Percentiles rank a stretch among this genome's conserved stretches.
phyloP scores from a whole-genome alignment of 495 filamentous ascomycete species.

The Schizothecium vesticola region DNA sequence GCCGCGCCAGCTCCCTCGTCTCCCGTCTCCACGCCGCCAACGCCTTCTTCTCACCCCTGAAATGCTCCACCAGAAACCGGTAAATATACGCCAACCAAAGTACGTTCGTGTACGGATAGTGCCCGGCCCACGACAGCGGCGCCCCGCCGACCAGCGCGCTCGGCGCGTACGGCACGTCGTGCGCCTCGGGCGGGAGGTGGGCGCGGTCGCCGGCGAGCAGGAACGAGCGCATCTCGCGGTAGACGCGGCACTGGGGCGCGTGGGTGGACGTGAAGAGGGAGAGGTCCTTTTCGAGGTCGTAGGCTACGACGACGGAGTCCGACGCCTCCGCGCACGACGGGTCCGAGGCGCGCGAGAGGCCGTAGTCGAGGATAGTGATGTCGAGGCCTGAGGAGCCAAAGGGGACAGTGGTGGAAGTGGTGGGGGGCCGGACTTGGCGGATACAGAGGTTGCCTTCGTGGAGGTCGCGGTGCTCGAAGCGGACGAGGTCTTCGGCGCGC shows the following conservation, averaged over 20 bases:
- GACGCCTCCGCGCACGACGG: constrained; percentile 4
- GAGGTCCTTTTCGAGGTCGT: constrained; percentile 50
- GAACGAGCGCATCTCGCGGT: constrained; percentile 49
- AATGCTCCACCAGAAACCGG: constrained; percentile 34
- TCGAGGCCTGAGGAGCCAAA: constrained; percentile 67
- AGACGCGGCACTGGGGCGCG: constrained; percentile 41
- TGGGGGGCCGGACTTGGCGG: constrained; percentile 37
- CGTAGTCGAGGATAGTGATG: constrained; percentile 86
- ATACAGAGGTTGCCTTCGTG: constrained; percentile 88
- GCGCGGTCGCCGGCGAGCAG: constrained; percentile 32
- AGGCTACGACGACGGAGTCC: constrained; percentile 29
- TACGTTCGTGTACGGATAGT: constrained; percentile 49
- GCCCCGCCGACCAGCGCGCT: constrained; percentile 20
- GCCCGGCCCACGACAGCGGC: constrained; percentile 35
- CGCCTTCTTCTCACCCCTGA: constrained; percentile 31
- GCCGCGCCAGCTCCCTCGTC: constrained; percentile 39
- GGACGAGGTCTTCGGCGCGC: constrained; percentile 63
- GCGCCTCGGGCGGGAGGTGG: constrained; percentile 27
- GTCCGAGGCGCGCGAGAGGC: constrained; percentile 62
- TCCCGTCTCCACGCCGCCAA: constrained; percentile 29
- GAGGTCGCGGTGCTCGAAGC: constrained; percentile 88
- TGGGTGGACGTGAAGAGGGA: constrained; percentile 47
- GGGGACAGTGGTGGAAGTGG: constrained; percentile 34
- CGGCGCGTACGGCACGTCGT: constrained; percentile 33
- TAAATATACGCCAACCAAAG: constrained; percentile 51